Evolutionary conservation across 2,329 filamentous ascomycete species (phyloP).

Genomic region (Penicillium nordicum): DNA sequence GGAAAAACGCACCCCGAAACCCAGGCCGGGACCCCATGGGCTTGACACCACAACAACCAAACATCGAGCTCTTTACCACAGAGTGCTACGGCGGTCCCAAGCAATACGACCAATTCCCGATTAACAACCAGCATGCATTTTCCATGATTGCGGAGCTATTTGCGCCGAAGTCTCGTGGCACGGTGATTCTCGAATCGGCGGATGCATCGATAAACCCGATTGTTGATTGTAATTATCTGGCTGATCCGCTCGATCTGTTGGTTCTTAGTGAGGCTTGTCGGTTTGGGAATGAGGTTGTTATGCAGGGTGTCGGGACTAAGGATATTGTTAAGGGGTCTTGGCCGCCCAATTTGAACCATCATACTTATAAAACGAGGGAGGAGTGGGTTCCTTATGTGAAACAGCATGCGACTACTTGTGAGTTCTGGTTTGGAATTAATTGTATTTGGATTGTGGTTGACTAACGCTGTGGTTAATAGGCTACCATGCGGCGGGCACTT

Average conservation of each 20-base stretch:
- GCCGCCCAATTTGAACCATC: slow-evolving; percentile 53
- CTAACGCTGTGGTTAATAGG: slow-evolving; percentile 28
- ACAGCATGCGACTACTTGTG: slow-evolving; percentile 60
- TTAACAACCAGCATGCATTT: slow-evolving; percentile 55
- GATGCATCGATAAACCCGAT: slow-evolving; percentile 53
- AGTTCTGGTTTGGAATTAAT: slow-evolving; percentile 20
- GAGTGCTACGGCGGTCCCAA: slow-evolving; percentile 61
- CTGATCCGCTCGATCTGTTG: slow-evolving; percentile 56
- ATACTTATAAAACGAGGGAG: slow-evolving; percentile 52
- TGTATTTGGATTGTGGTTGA: background rate
- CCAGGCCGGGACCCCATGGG: slow-evolving; percentile 62
- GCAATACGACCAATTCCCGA: slow-evolving; percentile 54
- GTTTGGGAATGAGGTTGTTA: slow-evolving; percentile 60
- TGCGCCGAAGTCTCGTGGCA: slow-evolving; percentile 55
- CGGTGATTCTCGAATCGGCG: slow-evolving; percentile 49
- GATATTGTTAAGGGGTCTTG: slow-evolving; percentile 59
- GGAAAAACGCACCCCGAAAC: slow-evolving; percentile 50
- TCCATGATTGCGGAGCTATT: slow-evolving; percentile 59
- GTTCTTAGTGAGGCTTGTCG: slow-evolving; percentile 58
- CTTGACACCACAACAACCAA: slow-evolving; percentile 54
- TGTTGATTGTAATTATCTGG: slow-evolving; percentile 58
- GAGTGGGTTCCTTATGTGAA: slow-evolving; percentile 58
- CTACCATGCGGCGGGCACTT: slow-evolving; percentile 58
- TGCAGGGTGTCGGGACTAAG: slow-evolving; percentile 56
- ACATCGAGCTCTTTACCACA: slow-evolving; percentile 61